Evolutionary conservation across 495 filamentous ascomycete species (phyloP), one percentile per base, ranked within the genome.

Genomic region (Penicillium daleae): DNA sequence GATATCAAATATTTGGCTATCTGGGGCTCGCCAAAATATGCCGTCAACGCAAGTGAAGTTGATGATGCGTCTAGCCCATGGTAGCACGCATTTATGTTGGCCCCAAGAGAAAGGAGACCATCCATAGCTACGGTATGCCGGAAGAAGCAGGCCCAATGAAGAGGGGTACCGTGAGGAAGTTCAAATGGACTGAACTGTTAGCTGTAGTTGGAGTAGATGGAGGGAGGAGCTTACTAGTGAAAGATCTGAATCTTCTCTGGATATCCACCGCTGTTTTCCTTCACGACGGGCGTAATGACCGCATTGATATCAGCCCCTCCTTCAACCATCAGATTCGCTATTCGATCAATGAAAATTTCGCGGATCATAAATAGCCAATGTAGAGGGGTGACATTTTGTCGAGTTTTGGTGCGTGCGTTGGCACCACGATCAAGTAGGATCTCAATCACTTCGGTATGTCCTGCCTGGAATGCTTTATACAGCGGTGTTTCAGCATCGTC

Each of bases 381-480:
- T 2, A 74, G 29, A 12, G 71, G 62, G 13, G 71, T 60, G 15
- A 67, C 32, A 4, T 61, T 59, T 27, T 55, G 58, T 24, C 26
- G 42, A 12, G 66, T 64, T 15, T 31, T 44, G 12, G 62, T 57
- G 15, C 57, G 42, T 27, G 72, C 66, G 55, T 58, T 60, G 21
- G 70, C 72, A 22, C 61, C 57, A 5, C 49, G 53, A n/a, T 66
- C 50, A 31, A 74, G 56, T 17, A 74, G 57, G n/a, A 55, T 17
- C 29, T 60, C 31, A 46, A 74, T 59, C 32, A 61, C 64, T 1
- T 67, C 51, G 4, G 53, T 46, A 58, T 74, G 65, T 12, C 69
- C 73, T 22, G 71, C 71, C 39, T 70, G 61, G 46, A 64, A 71
- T 24, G 71, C 71, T 52, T 72, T 72, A 56, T 76, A 74, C 8